These are phyloP conservation scores for Pharus latifolius DNA, from an alignment of 176 grass and related monocot genomes.

Conservation along the genomic window DNA sequence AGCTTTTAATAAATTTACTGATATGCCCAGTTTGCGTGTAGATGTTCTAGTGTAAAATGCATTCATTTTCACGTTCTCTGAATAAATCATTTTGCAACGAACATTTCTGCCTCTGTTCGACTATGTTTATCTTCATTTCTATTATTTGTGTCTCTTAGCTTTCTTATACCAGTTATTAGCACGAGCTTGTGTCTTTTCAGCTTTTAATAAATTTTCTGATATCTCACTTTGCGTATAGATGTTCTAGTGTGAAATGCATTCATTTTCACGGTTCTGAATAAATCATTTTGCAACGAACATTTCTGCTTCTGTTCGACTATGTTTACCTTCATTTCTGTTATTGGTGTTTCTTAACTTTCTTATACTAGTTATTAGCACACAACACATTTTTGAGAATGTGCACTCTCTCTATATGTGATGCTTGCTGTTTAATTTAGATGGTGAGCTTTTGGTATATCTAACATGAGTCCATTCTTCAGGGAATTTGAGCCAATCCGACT, in stretches of 20 bases:
- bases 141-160: not conserved
- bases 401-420: not conserved
- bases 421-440: slow-evolving; percentile 5
- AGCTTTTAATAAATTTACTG: not conserved
- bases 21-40: not conserved
- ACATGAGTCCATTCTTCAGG: slow-evolving; percentile 26
- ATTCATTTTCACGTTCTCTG: not conserved
- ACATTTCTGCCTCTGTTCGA: not conserved
- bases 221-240: not conserved
- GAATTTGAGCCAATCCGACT: slow-evolving; percentile 63
- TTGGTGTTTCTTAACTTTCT: not conserved
- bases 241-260: slow-evolving; percentile 5
- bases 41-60: slow-evolving; percentile 4
- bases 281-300: not conserved
- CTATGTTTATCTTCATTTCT: slow-evolving; percentile 4
- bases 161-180: slow-evolving; percentile 3
- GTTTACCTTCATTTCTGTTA: not conserved
- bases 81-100: not conserved
- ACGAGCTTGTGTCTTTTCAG: not conserved
- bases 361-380: not conserved
- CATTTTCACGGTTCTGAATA: not conserved
- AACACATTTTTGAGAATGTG: not conserved
- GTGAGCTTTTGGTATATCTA: slow-evolving; percentile 1
- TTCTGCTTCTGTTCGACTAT: not conserved
- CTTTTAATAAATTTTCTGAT: not conserved